phyloP scores from a whole-genome alignment of 345 rosid species.

The Lepidium africanum region DNA sequence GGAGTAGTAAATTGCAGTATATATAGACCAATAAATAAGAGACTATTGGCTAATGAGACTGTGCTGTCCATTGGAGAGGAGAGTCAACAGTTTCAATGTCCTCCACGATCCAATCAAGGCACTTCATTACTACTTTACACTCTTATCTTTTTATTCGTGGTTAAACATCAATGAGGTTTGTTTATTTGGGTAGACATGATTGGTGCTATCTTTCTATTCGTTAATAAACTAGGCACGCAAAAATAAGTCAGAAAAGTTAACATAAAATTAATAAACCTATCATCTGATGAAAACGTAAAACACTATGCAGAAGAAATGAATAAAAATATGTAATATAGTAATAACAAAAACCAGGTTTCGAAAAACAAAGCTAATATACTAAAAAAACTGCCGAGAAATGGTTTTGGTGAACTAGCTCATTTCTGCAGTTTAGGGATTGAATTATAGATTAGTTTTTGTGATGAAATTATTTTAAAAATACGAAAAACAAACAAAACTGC shows the following conservation, averaged over 20 bases:
- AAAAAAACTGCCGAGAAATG: too few relatives aligned
- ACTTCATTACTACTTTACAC: not conserved
- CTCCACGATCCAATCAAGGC: constrained; percentile 11
- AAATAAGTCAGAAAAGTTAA: not conserved
- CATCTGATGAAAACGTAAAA: not conserved
- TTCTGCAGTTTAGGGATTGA: too few relatives aligned
- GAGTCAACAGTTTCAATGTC: constrained; percentile 12
- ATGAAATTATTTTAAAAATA: too few relatives aligned
- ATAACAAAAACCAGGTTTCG: too few relatives aligned
- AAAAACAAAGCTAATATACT: too few relatives aligned
- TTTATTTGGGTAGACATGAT: not conserved
- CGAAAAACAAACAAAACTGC: too few relatives aligned
- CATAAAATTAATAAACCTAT: not conserved
- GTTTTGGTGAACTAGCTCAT: too few relatives aligned
- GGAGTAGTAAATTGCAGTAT: too few relatives aligned
- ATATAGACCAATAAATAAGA: constrained; percentile 7
- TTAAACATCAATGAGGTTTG: not conserved
- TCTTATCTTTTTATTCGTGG: not conserved
- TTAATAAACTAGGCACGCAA: not conserved
- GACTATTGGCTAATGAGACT: not conserved
- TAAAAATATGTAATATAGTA: not conserved
- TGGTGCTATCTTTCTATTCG: not conserved
- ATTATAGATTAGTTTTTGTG: too few relatives aligned
- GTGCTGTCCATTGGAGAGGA: constrained; percentile 13
- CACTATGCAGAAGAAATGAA: not conserved